phyloP scores from a whole-genome alignment of 1,284 basidiomycete genomes.

The Microbotryum intermedium region DNA sequence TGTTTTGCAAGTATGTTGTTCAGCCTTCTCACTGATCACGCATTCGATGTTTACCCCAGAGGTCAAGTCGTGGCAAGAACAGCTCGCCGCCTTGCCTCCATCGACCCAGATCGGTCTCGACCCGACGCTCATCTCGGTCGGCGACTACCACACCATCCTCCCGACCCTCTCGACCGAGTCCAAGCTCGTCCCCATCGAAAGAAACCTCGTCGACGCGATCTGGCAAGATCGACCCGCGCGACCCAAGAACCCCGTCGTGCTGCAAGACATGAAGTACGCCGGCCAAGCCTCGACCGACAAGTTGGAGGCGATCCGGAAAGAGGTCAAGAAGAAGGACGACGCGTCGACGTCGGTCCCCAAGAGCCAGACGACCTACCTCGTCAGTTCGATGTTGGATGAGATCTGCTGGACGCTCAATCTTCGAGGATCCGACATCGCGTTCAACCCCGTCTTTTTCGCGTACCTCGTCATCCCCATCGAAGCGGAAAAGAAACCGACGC shows the following conservation, averaged over 20 bases:
- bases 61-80: constrained; percentile 22
- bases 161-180: constrained; percentile 52
- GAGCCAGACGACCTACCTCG: constrained; percentile 45
- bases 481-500: constrained; percentile 44
- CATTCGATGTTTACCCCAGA: no score
- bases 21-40: no score
- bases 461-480: constrained; percentile 72
- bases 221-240: constrained; percentile 68
- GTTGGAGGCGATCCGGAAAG: constrained; percentile 56
- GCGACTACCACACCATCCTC: constrained; percentile 41
- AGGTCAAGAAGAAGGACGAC: constrained; percentile 57
- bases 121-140: constrained; percentile 53
- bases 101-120: constrained; percentile 67
- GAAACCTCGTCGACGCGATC: constrained; percentile 73
- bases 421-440: constrained; percentile 84
- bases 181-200: constrained; percentile 53
- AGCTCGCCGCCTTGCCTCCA: constrained; percentile 15
- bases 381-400: constrained; percentile 70
- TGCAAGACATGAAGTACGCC: constrained; percentile 61
- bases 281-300: constrained; percentile 62
- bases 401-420: constrained; percentile 71
- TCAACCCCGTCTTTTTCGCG: constrained; percentile 81
- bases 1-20: no score
- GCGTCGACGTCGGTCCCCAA: constrained; percentile 43
- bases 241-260: constrained; percentile 61